Conservation (phyloP, 305 asterid genomes). For the Withania somnifera region DNA sequence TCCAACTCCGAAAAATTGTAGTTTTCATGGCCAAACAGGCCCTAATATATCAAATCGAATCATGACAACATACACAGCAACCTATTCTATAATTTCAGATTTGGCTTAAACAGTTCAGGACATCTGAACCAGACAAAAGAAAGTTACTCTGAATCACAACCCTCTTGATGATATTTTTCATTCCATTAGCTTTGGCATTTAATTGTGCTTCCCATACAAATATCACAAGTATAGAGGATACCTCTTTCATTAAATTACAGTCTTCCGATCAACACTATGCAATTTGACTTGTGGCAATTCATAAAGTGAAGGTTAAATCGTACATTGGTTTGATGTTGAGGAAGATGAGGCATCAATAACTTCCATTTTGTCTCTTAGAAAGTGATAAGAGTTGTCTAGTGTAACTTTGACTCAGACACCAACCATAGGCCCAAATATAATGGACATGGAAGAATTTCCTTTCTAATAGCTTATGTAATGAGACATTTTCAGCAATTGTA, state of each 20-base stretch:
- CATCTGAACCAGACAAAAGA: neutral
- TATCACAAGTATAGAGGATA: neutral
- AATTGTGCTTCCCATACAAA: neutral
- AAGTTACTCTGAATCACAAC: neutral
- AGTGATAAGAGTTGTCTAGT: neutral
- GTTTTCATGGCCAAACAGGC: no score
- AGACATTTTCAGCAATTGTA: neutral
- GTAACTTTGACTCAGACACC: neutral
- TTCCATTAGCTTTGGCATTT: neutral
- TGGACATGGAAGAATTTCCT: neutral
- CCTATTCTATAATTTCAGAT: neutral
- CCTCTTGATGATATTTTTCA: neutral
- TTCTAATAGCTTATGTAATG: neutral
- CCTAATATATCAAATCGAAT: neutral
- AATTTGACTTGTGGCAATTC: neutral
- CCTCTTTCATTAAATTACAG: neutral
- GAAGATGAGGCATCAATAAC: neutral
- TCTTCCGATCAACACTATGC: neutral
- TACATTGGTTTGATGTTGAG: neutral
- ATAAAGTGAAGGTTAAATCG: neutral
- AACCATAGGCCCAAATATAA: neutral
- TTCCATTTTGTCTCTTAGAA: neutral
- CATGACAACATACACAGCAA: neutral
- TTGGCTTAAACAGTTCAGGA: neutral
- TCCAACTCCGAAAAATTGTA: no score